Percentiles rank a stretch among this genome's conserved stretches.
phyloP scores from a whole-genome alignment of 805 yeast species.

The Suhomyces sp. region DNA sequence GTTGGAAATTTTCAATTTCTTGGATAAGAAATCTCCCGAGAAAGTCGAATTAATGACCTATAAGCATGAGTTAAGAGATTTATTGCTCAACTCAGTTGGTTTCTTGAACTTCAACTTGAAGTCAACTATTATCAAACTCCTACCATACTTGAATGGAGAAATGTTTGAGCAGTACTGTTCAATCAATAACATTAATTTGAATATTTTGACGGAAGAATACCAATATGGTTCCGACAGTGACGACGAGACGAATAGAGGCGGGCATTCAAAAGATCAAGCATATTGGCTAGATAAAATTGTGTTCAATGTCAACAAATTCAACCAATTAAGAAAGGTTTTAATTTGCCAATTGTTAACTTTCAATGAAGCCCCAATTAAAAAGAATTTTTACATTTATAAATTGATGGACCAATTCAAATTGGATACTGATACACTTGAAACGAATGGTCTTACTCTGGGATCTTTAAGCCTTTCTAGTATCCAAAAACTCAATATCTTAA shows the following conservation, averaged over 20 bases:
- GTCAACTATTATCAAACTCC: conserved; percentile 26
- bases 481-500: conserved; percentile 19
- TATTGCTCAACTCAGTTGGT: conserved; percentile 26
- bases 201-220: conserved; percentile 12
- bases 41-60: conserved; percentile 1
- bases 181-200: conserved; percentile 34
- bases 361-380: conserved; percentile 25
- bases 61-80: conserved; percentile 12
- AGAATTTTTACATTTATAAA: conserved; percentile 33
- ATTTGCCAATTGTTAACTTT: conserved; percentile 39
- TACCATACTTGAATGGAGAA: conserved; percentile 37
- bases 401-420: conserved; percentile 20
- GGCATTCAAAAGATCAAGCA: not conserved
- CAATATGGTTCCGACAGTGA: conserved; percentile 5
- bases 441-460: not conserved
- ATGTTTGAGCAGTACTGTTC: conserved; percentile 39
- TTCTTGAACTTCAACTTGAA: conserved; percentile 29
- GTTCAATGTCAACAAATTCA: conserved; percentile 26
- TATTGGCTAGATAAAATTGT: conserved; percentile 8
- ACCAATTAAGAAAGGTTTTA: conserved; percentile 36
- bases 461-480: conserved; percentile 2
- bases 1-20: conserved; percentile 23
- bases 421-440: conserved; percentile 1
- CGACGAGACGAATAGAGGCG: conserved; percentile 9
- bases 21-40: conserved; percentile 4